Evolutionary conservation across 176 grass and related monocot species (phyloP), one percentile per base, ranked within the genome.

Genomic region (Thinopyrum elongatum): DNA sequence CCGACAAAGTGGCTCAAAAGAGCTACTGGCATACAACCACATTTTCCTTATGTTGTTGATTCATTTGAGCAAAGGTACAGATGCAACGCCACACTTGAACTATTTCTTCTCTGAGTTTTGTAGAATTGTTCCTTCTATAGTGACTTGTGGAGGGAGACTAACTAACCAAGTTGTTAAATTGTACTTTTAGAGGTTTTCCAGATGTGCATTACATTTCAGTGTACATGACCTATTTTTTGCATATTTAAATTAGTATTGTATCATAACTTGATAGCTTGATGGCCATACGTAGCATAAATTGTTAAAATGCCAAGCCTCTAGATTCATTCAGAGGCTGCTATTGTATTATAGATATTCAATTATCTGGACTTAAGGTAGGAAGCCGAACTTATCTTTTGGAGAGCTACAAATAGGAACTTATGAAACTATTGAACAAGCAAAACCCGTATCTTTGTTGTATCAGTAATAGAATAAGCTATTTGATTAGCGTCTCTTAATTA

Each of bases 1-100:
- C n/a, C n/a, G n/a, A n/a, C n/a, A n/a, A n/a, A n/a, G 87, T 98
- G 93, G 93, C 86, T 98, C 80, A 90, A 91, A 90, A 98, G 88
- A 92, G 93, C 95, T 71, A 88, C 85, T 39, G 91, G 93, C 16
- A 91, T 98, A 86, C 93, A 98, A 79, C 96, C 93, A 42, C 92
- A 82, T 71, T 94, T 98, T 68, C 93, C 91, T 55, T 98, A 95
- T 77, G 34, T 95, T 51, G 95, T 98, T 36, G 96, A 98, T 62
- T 95, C 96, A 86, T 98, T 95, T 93, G 96, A 98, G 92, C 91
- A 98, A 84, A 95, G 90, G 91, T 95, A 63, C 29, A 15, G 17
- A 64, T 62, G 11, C 84, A 83, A 59, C 38, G 22, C 26, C 57
- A 19, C 65, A 33, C 77, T 72, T 78, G 42, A 15, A 16, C 22